Evolutionary conservation across 805 yeast genomes (phyloP), one percentile per base, ranked within the genome.

Genomic region (Saturnispora halmiae): DNA sequence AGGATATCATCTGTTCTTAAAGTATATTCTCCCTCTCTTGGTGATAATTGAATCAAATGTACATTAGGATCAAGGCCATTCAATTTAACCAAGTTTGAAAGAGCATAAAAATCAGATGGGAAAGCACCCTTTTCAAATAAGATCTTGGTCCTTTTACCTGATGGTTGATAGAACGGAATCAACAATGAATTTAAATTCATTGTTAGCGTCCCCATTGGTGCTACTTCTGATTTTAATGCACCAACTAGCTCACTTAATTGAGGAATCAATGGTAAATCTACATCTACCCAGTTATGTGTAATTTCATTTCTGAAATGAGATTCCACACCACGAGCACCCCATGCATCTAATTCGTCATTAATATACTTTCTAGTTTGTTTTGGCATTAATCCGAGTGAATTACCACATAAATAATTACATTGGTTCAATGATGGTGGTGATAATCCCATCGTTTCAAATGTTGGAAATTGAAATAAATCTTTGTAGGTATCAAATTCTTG

Each of bases 301-400:
- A 69, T 69, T 3, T 55, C 54, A 16, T 61, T 61, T 43, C 75
- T 70, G 60, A 81, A 81, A 59, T 88, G 97, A 0, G 92, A 75
- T 46, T 82, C 87, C 6, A 88, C 97, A 2, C 79, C 97, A 26
- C 87, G 64, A 21, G 58, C 66, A 24, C 75, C 67, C 97, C 97
- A 88, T 0, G 92, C 94, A 48, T 77, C 72, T 36, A 88, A 63
- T 58, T 88, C 96, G 31, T 65, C 69, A 36, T 61, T 60, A 13
- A 88, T 64, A 13, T 82, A 82, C 6, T 49, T 47, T 26, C 73
- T 64, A 0, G 88, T 78, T 6, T 65, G 54, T 38, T 60, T 65
- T 0, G 97, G 96, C 88, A 86, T 82, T 44, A 88, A 63, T 0
- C 97, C 97, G 6, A 88, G 72, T n/a, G 95, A 85, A 64, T 88